Percentiles rank a stretch among this genome's conserved stretches.
phyloP scores from a whole-genome alignment of 805 yeast species.

The Saturnispora zaruensis region DNA sequence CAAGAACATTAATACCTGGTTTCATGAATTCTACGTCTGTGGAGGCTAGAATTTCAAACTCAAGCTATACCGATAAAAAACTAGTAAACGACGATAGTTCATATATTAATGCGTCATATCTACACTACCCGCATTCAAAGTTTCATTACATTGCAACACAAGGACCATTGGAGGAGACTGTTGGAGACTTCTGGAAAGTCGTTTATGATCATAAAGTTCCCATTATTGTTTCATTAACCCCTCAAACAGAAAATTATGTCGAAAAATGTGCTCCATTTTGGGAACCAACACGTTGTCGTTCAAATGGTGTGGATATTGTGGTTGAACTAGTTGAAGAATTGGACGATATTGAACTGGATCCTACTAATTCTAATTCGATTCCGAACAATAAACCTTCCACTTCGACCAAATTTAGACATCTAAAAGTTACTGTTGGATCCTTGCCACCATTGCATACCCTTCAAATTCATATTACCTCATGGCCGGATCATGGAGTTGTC shows the following conservation, averaged over 20 bases:
- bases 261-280: constrained; percentile 82
- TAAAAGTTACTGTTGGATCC: constrained; percentile 33
- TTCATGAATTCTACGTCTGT: not conserved
- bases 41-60: not conserved
- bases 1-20: not conserved
- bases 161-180: constrained; percentile 72
- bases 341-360: constrained; percentile 21
- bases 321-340: constrained; percentile 22
- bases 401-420: constrained; percentile 30
- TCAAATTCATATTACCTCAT: constrained; percentile 68
- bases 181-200: constrained; percentile 80
- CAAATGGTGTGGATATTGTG: constrained; percentile 20
- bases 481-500: constrained; percentile 79
- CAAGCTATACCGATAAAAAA: constrained; percentile 6
- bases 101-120: constrained; percentile 83
- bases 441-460: constrained; percentile 38
- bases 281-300: constrained; percentile 48
- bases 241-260: constrained; percentile 64
- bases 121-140: constrained; percentile 33
- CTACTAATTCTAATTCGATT: constrained; percentile 16
- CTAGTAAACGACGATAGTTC: constrained; percentile 32
- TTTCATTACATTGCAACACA: constrained; percentile 73
- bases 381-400: constrained; percentile 6
- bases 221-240: constrained; percentile 66
- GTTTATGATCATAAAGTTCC: constrained; percentile 55